These are phyloP conservation scores for Aspergillus ibericus DNA, from an alignment of 2,329 filamentous ascomycete species.

Conservation along the genomic window DNA sequence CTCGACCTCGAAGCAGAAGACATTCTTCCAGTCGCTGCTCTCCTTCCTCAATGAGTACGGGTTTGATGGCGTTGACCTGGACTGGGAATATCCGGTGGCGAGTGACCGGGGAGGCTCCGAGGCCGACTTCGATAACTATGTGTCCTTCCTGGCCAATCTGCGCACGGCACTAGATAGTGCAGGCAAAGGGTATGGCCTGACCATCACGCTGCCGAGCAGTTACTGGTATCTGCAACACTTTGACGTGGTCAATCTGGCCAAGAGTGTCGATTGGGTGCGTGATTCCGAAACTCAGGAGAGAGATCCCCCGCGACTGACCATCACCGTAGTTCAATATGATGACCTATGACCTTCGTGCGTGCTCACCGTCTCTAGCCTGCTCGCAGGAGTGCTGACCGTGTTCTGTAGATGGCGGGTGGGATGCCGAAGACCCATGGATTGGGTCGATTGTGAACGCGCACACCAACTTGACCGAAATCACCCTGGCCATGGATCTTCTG, in stretches of 20 bases:
- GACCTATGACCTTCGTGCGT: constrained; percentile 15
- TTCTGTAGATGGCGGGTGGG: constrained; percentile 19
- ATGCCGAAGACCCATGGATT: constrained; percentile 11
- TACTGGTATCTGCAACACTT: constrained; percentile 26
- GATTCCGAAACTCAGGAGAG: not conserved
- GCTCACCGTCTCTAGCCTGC: not conserved
- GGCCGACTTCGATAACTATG: not conserved
- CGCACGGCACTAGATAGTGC: not conserved
- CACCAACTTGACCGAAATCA: constrained; percentile 25
- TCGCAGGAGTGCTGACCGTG: not conserved
- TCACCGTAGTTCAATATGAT: constrained; percentile 16
- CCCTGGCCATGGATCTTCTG: constrained; percentile 42
- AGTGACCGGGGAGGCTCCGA: not conserved
- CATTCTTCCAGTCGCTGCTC: constrained; percentile 6
- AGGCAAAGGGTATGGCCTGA: not conserved
- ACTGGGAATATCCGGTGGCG: constrained; percentile 18
- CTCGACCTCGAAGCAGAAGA: not conserved
- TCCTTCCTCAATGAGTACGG: constrained; percentile 5
- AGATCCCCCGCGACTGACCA: no score
- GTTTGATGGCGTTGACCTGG: constrained; percentile 22
- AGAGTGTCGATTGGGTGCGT: constrained; percentile 8
- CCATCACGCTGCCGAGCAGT: constrained; percentile 13
- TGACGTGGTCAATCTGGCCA: constrained; percentile 22
- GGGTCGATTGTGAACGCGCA: constrained; percentile 13
- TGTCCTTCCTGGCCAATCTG: not conserved